These are phyloP conservation scores for Auxenochlorella pyrenoidosa DNA, from an alignment of 139 green algal species.

Conservation along the genomic window DNA sequence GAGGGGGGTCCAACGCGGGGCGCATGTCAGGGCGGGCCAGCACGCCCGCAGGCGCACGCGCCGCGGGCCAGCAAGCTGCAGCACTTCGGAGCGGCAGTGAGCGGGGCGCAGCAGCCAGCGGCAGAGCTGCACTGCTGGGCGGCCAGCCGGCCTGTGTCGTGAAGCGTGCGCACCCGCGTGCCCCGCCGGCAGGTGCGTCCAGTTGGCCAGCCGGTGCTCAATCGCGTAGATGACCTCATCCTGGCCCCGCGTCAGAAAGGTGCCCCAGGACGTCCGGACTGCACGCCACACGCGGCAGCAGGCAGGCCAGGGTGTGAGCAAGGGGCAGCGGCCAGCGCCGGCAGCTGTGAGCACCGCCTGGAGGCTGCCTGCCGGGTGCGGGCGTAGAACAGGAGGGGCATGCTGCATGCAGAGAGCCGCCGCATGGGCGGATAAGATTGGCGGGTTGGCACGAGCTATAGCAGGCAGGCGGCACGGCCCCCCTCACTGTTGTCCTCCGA, in stretches of 20 bases:
- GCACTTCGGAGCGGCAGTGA: no score
- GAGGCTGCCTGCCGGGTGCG: no score
- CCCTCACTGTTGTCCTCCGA: constrained; percentile 2
- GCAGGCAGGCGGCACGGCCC: no score
- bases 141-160: neutral
- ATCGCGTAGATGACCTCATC: constrained; percentile 62
- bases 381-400: no score
- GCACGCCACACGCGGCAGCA: neutral
- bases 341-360: no score
- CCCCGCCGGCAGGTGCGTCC: constrained; percentile 69
- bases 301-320: neutral
- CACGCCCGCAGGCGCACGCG: neutral
- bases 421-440: no score
- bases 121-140: neutral
- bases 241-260: constrained; percentile 61
- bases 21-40: neutral
- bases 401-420: no score
- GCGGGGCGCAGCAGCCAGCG: no score
- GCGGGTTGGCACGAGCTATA: no score
- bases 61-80: neutral
- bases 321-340: neutral
- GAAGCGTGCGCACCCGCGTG: neutral
- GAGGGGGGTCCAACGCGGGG: no score
- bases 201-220: constrained; percentile 71
- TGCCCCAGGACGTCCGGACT: constrained; percentile 72